Evolutionary conservation across 169 alveolate genomes (phyloP), one percentile per base, ranked within the genome.

Genomic region (Besnoitia besnoiti): DNA sequence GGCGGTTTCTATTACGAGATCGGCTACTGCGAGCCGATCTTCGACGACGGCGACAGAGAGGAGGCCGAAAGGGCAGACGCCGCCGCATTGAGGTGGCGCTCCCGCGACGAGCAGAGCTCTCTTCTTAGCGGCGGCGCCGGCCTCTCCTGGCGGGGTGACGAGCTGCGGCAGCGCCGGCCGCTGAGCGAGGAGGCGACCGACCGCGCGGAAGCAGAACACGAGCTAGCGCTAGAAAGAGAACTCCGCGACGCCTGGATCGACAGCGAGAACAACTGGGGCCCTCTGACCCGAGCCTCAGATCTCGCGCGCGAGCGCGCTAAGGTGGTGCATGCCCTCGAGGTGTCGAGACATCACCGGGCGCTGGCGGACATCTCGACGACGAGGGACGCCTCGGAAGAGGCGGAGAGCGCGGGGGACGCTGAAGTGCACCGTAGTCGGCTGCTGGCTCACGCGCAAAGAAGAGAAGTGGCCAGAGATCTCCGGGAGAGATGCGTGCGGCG

Each of bases 401-500:
- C 16, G n/a, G 30, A 33, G 73, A 0, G 16, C n/a, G 73, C 0
- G n/a, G 73, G 27, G n/a, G 30, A 27, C 0, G 16, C 30, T 0
- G 73, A 55, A 0, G 27, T 55, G 73, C 33, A 33, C n/a, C 21
- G 27, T 10, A 55, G 73, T 5, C 73, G 3, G 33, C 21, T 33
- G 10, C 35, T 27, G 35, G 73, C 73, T 33, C 7, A 33, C 0
- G 7, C 30, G 33, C 73, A 21, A 33, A 5, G 73, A 3, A n/a
- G 40, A 44, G 80, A 67, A 44, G 33, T n/a, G 19, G 30, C 27
- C 80, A 67, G 80, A n/a, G 47, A 67, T n/a, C 80, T 67, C 14
- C 80, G 80, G 40, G 80, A 67, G 80, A 67, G 46, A 67, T 67
- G 80, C 80, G 24, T n/a, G 47, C 80, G 80, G 27, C 80, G 80